These are phyloP conservation scores for Priceomyces melissophilus DNA, from an alignment of 805 yeast genomes.

Conservation along the genomic window DNA sequence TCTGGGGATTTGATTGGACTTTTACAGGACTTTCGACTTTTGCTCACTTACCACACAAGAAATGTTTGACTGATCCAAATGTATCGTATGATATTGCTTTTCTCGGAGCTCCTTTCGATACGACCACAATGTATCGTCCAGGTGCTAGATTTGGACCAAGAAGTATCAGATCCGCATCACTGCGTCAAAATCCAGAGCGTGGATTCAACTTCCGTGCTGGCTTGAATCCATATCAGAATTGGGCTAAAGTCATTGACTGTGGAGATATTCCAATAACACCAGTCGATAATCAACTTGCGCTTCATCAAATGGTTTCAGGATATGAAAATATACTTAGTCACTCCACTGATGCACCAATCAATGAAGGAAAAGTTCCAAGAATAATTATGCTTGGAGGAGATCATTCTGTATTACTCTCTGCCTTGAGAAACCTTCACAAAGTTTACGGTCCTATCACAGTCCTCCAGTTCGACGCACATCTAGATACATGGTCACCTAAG, in stretches of 20 bases:
- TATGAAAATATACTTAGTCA: conserved; percentile 43
- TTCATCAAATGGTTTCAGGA: conserved; percentile 51
- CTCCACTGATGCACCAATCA: conserved; percentile 19
- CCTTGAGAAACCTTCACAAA: conserved; percentile 57
- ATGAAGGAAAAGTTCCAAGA: conserved; percentile 43
- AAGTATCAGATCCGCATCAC: conserved; percentile 64
- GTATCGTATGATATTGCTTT: conserved; percentile 62
- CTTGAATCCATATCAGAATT: conserved; percentile 46
- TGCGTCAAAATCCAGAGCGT: conserved; percentile 53
- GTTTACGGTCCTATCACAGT: conserved; percentile 67
- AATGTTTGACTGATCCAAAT: conserved; percentile 49
- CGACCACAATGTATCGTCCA: conserved; percentile 72
- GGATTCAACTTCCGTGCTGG: conserved; percentile 34
- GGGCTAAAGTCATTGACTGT: conserved; percentile 53
- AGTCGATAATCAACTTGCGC: conserved; percentile 53
- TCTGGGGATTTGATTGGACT: conserved; percentile 77
- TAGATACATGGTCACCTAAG: conserved; percentile 78
- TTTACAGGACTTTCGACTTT: conserved; percentile 65
- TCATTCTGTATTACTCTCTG: conserved; percentile 73
- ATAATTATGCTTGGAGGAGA: conserved; percentile 79
- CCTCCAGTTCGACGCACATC: conserved; percentile 81
- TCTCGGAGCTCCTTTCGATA: conserved; percentile 80
- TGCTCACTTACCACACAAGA: conserved; percentile 64
- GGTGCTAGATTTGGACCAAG: conserved; percentile 85
- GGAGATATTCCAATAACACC: conserved; percentile 59